phyloP scores from a whole-genome alignment of 2,329 filamentous ascomycete genomes.

The Aspergillus caelatus region DNA sequence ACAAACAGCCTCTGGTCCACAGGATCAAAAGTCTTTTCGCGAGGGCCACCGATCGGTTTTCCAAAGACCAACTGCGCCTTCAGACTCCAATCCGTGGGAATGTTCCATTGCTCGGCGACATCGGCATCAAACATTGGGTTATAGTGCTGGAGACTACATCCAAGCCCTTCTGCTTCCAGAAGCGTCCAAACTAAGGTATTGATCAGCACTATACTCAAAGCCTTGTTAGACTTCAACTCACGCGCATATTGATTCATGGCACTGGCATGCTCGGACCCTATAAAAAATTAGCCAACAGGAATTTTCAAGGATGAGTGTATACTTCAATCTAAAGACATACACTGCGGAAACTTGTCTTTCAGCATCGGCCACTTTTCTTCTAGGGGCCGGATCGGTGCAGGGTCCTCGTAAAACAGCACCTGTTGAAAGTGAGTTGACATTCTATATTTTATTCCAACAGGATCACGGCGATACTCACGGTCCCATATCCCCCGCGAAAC shows the following conservation, averaged over 20 bases:
- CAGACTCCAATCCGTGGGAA: slow-evolving; percentile 74
- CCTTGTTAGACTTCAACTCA: slow-evolving; percentile 24
- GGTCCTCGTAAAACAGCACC: slow-evolving; percentile 85
- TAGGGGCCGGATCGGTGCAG: slow-evolving; percentile 64
- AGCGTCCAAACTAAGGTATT: slow-evolving; percentile 67
- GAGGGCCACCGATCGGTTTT: slow-evolving; percentile 54
- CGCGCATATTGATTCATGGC: slow-evolving; percentile 79
- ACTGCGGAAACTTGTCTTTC: slow-evolving; percentile 77
- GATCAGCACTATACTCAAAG: background rate
- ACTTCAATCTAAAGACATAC: slow-evolving; percentile 32
- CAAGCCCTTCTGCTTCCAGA: slow-evolving; percentile 80
- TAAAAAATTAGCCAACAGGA: background rate
- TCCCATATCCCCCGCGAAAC: slow-evolving; percentile 65
- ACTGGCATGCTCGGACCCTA: slow-evolving; percentile 68
- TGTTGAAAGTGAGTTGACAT: slow-evolving; percentile 15
- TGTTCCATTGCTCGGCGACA: slow-evolving; percentile 68
- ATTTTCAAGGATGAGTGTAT: background rate
- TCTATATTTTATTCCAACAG: too few species aligned
- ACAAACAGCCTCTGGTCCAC: slow-evolving; percentile 70
- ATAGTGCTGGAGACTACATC: slow-evolving; percentile 91
- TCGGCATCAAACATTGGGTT: slow-evolving; percentile 80
- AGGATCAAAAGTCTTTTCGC: slow-evolving; percentile 65
- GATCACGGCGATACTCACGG: slow-evolving; percentile 51
- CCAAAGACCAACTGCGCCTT: slow-evolving; percentile 86
- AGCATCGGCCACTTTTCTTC: slow-evolving; percentile 72